Conservation (phyloP, 306 rosid species). For the Purshia tridentata region DNA sequence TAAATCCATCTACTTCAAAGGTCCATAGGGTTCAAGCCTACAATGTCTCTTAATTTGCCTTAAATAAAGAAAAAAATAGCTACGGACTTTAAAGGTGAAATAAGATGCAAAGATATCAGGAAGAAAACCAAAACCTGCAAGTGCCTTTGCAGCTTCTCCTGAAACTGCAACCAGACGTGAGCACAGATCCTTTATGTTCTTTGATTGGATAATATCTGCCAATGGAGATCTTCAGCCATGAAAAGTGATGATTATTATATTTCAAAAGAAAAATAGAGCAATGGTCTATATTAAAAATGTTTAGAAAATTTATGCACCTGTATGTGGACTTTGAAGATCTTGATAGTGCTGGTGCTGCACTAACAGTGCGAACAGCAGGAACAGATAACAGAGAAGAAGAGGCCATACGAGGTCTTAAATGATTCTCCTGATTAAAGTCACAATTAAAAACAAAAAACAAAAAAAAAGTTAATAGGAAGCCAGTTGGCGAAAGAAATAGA, state of each 20-base stretch:
- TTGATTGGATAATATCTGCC: slow-evolving; percentile 58
- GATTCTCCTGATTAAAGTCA: slow-evolving; percentile 48
- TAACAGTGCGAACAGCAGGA: slow-evolving; percentile 30
- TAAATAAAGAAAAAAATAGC: not conserved
- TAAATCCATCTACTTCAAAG: not conserved
- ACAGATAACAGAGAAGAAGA: slow-evolving; percentile 31
- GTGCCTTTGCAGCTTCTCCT: slow-evolving; percentile 41
- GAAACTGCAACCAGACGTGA: slow-evolving; percentile 64
- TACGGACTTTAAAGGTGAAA: not conserved
- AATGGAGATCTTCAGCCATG: slow-evolving; percentile 61
- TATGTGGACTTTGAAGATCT: slow-evolving; percentile 49
- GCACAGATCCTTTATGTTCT: slow-evolving; percentile 66
- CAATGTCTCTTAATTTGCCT: not conserved
- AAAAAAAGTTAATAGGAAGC: slow-evolving; percentile 8
- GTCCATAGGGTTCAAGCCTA: slow-evolving; percentile 4
- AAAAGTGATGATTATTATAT: slow-evolving; percentile 22
- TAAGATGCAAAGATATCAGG: not conserved
- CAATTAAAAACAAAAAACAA: not conserved
- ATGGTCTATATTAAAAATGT: not conserved
- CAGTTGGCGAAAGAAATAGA: slow-evolving; percentile 8
- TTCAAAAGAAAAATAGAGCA: slow-evolving; percentile 10
- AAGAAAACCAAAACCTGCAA: slow-evolving; percentile 54
- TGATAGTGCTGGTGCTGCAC: slow-evolving; percentile 38
- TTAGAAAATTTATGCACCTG: slow-evolving; percentile 44
- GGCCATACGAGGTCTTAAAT: slow-evolving; percentile 34